Percentiles rank a stretch among this genome's conserved stretches.
Conservation (phyloP, 1,284 basidiomycete species). For the Ceratobasidium sp. region DNA sequence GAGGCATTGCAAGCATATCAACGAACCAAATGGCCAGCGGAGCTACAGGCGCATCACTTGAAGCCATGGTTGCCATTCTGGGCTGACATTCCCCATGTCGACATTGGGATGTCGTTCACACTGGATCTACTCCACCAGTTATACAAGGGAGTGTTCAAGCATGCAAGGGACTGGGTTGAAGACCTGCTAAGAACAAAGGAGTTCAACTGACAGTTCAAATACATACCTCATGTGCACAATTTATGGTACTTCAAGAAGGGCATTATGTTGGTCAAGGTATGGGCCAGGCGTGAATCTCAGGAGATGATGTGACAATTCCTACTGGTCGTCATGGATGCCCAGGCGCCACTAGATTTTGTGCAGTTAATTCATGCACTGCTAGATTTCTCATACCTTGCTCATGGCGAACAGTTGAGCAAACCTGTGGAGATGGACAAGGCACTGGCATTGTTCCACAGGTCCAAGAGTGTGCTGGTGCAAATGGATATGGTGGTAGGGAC, state of each 20-base stretch:
- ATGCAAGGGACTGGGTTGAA: constrained; percentile 18
- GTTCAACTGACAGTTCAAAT: background rate
- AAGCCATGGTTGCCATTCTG: constrained; percentile 4
- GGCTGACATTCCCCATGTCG: constrained; percentile 13
- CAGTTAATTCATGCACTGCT: background rate
- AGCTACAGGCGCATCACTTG: background rate
- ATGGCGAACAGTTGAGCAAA: background rate
- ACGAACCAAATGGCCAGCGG: background rate
- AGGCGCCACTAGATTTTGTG: background rate
- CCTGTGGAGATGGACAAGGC: background rate
- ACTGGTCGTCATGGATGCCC: background rate
- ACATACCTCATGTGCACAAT: background rate
- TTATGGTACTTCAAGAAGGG: constrained; percentile 4
- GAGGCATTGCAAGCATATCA: background rate
- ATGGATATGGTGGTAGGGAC: too few species aligned
- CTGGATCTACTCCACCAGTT: background rate
- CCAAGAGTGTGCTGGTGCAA: background rate
- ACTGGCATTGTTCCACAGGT: background rate
- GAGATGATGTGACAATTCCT: constrained; percentile 23
- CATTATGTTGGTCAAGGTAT: background rate
- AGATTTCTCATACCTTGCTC: background rate
- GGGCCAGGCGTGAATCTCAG: constrained; percentile 6
- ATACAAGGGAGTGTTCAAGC: constrained; percentile 46
- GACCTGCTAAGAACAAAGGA: background rate
- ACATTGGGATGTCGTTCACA: background rate